Base-by-base conservation (phyloP, 768 basidiomycete genomes). In the Tephrocybe rancida region DNA sequence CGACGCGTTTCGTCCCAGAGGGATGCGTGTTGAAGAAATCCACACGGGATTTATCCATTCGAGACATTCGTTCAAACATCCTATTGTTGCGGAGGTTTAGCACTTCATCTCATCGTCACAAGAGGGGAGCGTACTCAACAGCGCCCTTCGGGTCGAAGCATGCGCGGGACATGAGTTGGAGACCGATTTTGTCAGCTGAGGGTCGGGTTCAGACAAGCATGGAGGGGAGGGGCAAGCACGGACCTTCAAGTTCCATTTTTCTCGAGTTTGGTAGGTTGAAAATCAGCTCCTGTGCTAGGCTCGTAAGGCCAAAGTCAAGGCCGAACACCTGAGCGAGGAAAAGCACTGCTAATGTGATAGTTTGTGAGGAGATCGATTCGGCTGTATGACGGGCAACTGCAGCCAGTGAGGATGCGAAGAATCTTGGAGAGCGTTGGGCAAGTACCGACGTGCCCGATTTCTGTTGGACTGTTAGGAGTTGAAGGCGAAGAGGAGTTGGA, bases 1-100 rank as follows among this genome's bases (percentile, higher is more conserved):
- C 77, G 53, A 92, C 83, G 19, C 95, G 83, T 63, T 78, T 85
- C 35, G 78, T 73, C 21, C 87, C 85, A 5, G 85, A 76, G 0
- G 95, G 95, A 69, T 98, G 95, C 0, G 95, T 97, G 24, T 74
- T 75, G 29, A 95, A 66, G 71, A 98, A 91, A 48, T 85, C 83
- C 24, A 63, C 53, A 42, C 37, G 64, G 61, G 46, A 64, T 49
- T 16, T 57, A n/a, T 70, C 64, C 16, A 75, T 68, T 67, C 76
- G 69, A 0, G 75, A 82, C 54, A 97, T 74, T 7, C 90, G 82
- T 44, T 69, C 66, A 71, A 92, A 94, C 77, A 95, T 81, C 57
- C 89, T 91, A 43, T 27, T 44, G 24, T 18, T 1, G 10, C 13
- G 18, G 29, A 16, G n/a, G 16, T 9, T 16, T 4, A 48, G 41